These are phyloP conservation scores for Melocanna baccifera DNA, from an alignment of 176 grass and related monocot genomes.

Conservation along the genomic window DNA sequence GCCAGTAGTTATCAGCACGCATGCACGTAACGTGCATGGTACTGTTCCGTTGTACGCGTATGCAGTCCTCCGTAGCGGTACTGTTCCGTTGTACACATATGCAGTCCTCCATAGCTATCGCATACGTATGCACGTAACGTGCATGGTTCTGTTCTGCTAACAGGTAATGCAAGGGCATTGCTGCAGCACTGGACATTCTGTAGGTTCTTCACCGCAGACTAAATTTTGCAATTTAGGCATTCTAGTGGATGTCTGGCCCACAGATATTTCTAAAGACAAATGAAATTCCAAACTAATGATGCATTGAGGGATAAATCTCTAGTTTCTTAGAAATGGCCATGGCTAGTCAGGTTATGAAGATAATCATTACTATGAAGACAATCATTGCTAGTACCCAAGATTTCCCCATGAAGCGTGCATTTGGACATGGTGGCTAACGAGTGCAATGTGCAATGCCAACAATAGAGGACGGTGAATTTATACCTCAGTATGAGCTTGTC, in stretches of 20 bases:
- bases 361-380: too few species aligned
- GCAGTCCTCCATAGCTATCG: too few species aligned
- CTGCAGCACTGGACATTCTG: background rate
- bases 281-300: background rate
- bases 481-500: conserved; percentile 81
- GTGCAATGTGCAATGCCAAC: background rate
- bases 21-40: too few species aligned
- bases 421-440: background rate
- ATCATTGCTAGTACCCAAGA: background rate
- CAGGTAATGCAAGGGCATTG: background rate
- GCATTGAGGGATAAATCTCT: background rate
- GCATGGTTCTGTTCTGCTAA: too few species aligned
- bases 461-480: background rate
- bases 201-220: background rate
- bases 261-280: background rate
- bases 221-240: background rate
- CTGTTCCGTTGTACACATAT: too few species aligned
- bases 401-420: background rate
- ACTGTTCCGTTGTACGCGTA: too few species aligned
- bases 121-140: too few species aligned
- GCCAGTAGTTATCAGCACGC: too few species aligned
- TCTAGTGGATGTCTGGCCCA: background rate
- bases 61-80: too few species aligned
- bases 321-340: background rate
- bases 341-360: background rate